Conservation (phyloP, 225 moss, liverwort and hornwort genomes). For the Sphagnum contortum region DNA sequence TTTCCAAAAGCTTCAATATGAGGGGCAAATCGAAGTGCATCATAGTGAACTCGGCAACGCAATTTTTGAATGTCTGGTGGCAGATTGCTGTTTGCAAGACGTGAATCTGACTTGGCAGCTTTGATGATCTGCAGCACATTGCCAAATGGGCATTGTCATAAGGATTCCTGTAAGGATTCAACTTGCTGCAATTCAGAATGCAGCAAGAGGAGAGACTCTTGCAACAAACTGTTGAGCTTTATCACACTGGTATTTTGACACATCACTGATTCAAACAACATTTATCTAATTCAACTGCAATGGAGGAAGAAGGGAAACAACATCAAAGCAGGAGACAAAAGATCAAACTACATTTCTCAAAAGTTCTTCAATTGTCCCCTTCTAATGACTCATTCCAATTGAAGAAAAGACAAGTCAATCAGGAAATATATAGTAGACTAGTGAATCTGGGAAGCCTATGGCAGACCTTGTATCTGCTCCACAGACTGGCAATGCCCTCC, state of each 20-base stretch:
- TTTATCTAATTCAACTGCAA: neutral
- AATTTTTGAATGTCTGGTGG: constrained; percentile 82
- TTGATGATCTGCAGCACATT: constrained; percentile 55
- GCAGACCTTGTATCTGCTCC: constrained; percentile 64
- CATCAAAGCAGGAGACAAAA: neutral
- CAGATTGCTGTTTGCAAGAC: constrained; percentile 76
- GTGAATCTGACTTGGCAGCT: constrained; percentile 86
- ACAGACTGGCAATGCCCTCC: constrained; percentile 63
- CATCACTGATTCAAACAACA: neutral
- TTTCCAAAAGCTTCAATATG: constrained; percentile 70
- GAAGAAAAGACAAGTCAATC: neutral
- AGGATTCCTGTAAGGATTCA: neutral
- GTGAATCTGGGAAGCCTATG: no score
- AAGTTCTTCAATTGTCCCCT: no score
- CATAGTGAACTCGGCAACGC: constrained; percentile 92
- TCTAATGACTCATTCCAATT: no score
- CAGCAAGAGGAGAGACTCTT: neutral
- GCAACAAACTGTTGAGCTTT: neutral
- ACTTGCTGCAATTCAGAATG: neutral
- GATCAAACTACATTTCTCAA: neutral
- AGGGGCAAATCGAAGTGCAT: constrained; percentile 86
- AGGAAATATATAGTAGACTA: no score
- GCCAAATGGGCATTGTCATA: neutral
- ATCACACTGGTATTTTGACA: neutral
- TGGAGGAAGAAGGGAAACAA: neutral